A percentile compares a stretch with the other conserved stretches of the same genome.
Conservation (phyloP, 345 rosid species). For the Aquilaria malaccensis region DNA sequence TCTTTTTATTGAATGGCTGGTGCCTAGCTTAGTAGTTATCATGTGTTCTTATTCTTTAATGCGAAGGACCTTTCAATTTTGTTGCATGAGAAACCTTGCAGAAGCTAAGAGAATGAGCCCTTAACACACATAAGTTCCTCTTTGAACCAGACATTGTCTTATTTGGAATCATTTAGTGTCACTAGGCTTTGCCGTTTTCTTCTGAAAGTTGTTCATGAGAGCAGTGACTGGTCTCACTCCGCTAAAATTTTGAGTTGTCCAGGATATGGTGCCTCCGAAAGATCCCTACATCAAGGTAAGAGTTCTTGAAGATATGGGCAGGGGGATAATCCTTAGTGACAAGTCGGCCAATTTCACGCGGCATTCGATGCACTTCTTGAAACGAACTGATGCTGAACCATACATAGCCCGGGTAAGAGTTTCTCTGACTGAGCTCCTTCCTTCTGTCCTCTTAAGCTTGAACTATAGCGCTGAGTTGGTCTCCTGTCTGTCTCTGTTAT, state of each 20-base stretch:
- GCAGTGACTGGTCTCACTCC: no score
- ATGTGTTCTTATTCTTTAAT: no score
- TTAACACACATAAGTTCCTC: no score
- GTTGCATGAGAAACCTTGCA: no score
- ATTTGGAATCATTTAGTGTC: no score
- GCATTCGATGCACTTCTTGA: slow-evolving; percentile 90
- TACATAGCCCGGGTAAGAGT: slow-evolving; percentile 72
- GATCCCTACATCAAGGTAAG: slow-evolving; percentile 93
- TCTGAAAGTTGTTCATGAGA: no score
- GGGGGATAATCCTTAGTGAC: slow-evolving; percentile 62
- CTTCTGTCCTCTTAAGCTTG: neutral
- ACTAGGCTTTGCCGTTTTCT: no score
- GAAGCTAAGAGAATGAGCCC: no score
- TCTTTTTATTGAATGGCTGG: no score
- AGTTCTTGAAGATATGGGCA: slow-evolving; percentile 74
- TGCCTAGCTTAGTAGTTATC: no score
- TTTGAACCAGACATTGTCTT: no score
- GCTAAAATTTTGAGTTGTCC: slow-evolving; percentile 6
- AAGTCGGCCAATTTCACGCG: slow-evolving; percentile 65
- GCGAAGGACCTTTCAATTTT: no score
- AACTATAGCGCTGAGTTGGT: neutral
- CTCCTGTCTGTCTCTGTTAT: neutral
- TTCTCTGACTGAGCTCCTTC: neutral
- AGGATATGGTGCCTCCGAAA: slow-evolving; percentile 98
- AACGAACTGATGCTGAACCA: slow-evolving; percentile 89